These are phyloP conservation scores for Neonothopanus nambi DNA, from an alignment of 1,284 basidiomycete species.

Conservation along the genomic window DNA sequence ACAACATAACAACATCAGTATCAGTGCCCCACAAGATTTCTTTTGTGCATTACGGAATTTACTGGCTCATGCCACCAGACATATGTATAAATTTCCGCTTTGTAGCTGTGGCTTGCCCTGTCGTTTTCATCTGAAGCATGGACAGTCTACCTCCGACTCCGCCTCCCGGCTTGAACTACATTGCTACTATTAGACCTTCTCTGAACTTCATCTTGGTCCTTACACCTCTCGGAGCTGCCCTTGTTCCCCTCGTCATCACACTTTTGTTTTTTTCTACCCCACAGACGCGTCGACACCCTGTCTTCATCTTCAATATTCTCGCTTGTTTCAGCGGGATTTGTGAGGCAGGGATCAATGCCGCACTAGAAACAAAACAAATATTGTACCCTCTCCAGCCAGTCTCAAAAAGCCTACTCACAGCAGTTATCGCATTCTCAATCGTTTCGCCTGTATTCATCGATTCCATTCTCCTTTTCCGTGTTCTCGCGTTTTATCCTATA, in stretches of 20 bases:
- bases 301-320: conserved; percentile 8
- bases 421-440: conserved; percentile 2
- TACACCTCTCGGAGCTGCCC: not conserved
- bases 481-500: conserved; percentile 2
- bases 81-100: too few species aligned
- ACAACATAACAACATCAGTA: too few species aligned
- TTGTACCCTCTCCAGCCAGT: not conserved
- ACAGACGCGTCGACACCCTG: not conserved
- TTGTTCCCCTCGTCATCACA: not conserved
- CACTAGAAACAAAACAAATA: conserved; percentile 6
- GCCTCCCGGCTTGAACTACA: conserved; percentile 9
- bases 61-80: too few species aligned
- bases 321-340: not conserved
- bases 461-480: conserved; percentile 4
- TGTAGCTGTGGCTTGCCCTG: too few species aligned
- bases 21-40: too few species aligned
- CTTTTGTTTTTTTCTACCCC: conserved; percentile 9
- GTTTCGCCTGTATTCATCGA: conserved; percentile 5
- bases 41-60: too few species aligned
- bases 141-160: conserved; percentile 1
- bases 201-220: not conserved
- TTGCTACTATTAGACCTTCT: conserved; percentile 2
- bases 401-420: conserved; percentile 2
- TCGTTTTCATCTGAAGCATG: too few species aligned
- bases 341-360: conserved; percentile 1